Base-by-base conservation (phyloP, 768 basidiomycete genomes). In the Boletus sp. region DNA sequence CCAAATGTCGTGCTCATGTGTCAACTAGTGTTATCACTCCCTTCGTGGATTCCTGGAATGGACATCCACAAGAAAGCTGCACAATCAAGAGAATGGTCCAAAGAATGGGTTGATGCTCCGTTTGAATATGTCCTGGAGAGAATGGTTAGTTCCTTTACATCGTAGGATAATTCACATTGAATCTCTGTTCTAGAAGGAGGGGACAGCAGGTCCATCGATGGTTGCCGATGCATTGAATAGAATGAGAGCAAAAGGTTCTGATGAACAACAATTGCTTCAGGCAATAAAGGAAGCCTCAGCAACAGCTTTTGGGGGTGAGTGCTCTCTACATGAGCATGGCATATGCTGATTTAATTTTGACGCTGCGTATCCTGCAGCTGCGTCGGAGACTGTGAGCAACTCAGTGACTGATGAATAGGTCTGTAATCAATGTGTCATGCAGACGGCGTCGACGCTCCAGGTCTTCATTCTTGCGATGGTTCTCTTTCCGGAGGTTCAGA, bases 391-490 rank as follows among this genome's bases (percentile, higher is more conserved):
- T 14, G 64, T 62, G 12, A 51, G 56, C 50, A 11, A 44, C 29
- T 37, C 39, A 6, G 8, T 42, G 32, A 28, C 36, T 30, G 20
- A 12, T 29, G 7, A 14, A 29, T 30, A 33, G 41, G 17, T n/a
- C 47, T 14, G 32, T 18, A 18, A 28, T 40, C 35, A n/a, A 51
- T 11, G 33, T 32, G 35, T 36, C 40, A 1, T 54, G 18, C 36
- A 71, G 70, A 70, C 69, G 6, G 56, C 62, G 2, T 65, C 69
- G 8, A 52, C 59, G 8, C 57, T 77, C 12, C 61, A 58, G 36
- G 68, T 59, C 5, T 74, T 76, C 52, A 33, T 75, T n/a, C 67
- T 73, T 24, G 71, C 73, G 4, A 76, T 76, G 74, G 61, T 66
- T 5, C 62, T 65, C 15, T 64, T 71, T 53, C 75, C 72, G 2